Evolutionary conservation across 768 basidiomycete genomes (phyloP).

Genomic region (Mycena capillaripes): DNA sequence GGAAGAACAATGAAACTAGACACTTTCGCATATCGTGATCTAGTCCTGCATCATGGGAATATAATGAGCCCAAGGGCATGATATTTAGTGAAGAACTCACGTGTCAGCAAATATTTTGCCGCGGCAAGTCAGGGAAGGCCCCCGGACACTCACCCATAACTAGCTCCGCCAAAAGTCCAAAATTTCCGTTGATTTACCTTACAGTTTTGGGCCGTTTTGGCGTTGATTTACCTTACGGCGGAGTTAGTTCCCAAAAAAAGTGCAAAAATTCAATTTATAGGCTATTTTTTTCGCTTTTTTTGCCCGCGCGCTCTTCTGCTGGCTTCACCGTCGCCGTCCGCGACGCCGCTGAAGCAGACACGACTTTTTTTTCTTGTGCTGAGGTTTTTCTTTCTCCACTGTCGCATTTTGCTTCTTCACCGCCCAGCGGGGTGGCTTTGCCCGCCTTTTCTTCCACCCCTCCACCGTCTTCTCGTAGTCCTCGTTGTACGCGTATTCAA

Average conservation of each 20-base stretch:
- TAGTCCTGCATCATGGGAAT: too few relatives aligned
- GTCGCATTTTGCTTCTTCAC: background rate
- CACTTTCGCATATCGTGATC: too few relatives aligned
- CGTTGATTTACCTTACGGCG: slow-evolving; percentile 5
- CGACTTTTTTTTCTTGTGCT: background rate
- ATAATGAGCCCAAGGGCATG: too few relatives aligned
- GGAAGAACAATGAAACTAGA: too few relatives aligned
- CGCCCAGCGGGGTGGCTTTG: background rate
- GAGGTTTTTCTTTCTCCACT: background rate
- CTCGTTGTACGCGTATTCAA: background rate
- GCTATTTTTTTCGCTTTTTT: background rate
- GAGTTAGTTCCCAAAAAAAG: background rate
- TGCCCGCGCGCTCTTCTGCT: background rate
- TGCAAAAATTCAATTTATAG: background rate
- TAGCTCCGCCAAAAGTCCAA: background rate
- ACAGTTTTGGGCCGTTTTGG: background rate
- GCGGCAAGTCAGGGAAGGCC: too few relatives aligned
- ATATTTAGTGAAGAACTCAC: too few relatives aligned
- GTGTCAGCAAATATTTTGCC: too few relatives aligned
- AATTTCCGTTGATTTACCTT: background rate
- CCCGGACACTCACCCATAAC: background rate
- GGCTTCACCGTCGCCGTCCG: background rate
- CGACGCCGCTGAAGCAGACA: background rate
- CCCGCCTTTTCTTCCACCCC: background rate
- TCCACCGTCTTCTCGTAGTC: background rate